phyloP scores from a whole-genome alignment of 345 rosid genomes.

The Acer campestre region DNA sequence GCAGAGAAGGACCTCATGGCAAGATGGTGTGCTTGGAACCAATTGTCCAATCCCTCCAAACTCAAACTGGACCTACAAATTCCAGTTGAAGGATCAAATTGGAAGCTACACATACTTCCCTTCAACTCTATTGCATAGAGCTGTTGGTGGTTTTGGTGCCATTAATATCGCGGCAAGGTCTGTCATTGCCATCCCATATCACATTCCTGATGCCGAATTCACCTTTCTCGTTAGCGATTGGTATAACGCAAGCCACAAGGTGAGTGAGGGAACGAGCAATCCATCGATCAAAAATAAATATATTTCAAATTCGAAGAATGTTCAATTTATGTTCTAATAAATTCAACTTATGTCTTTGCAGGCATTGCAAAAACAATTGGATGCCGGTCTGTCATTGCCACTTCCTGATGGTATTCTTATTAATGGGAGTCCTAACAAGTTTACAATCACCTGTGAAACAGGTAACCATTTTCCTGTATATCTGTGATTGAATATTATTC shows the following conservation, averaged over 20 bases:
- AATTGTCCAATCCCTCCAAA: constrained; percentile 82
- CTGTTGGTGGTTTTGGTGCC: constrained; percentile 66
- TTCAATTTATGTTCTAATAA: background rate
- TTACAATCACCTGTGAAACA: constrained; percentile 50
- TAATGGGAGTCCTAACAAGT: constrained; percentile 54
- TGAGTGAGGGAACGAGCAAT: constrained; percentile 14
- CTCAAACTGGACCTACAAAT: constrained; percentile 79
- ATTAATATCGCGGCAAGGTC: constrained; percentile 36
- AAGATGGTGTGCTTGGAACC: constrained; percentile 89
- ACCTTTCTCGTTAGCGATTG: constrained; percentile 47
- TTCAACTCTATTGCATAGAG: constrained; percentile 68
- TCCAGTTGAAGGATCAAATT: constrained; percentile 82
- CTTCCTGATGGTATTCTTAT: constrained; percentile 68
- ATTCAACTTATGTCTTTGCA: constrained; percentile 24
- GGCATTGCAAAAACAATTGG: constrained; percentile 50
- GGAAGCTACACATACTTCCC: constrained; percentile 74
- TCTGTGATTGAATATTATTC: too few relatives aligned
- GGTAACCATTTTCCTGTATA: constrained; percentile 32
- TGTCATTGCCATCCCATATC: constrained; percentile 45
- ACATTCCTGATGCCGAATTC: constrained; percentile 39
- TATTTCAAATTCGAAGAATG: too few relatives aligned
- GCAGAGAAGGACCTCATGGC: constrained; percentile 75
- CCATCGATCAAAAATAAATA: too few relatives aligned
- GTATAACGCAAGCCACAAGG: constrained; percentile 61
- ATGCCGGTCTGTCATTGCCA: constrained; percentile 52